These are phyloP conservation scores for Aspergillus fructus DNA, from an alignment of 2,329 filamentous ascomycete species.

Conservation along the genomic window DNA sequence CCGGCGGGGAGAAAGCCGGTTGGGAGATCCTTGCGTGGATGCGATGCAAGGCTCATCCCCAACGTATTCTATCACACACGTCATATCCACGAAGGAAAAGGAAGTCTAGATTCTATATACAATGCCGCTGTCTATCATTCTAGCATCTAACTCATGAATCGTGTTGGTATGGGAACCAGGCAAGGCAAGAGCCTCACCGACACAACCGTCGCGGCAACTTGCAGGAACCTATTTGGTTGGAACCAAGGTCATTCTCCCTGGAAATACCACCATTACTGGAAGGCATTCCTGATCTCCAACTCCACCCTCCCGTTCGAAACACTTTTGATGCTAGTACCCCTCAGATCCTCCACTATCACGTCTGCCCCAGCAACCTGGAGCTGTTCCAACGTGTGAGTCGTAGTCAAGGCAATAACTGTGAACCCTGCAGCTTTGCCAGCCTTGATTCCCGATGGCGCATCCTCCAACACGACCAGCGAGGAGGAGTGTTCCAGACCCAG, in stretches of 20 bases:
- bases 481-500: constrained; percentile 52
- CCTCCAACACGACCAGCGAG: constrained; percentile 76
- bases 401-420: constrained; percentile 78
- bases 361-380: constrained; percentile 76
- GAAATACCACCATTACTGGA: constrained; percentile 28
- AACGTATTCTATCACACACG: not conserved
- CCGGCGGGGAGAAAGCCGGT: not conserved
- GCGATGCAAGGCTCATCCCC: constrained; percentile 3
- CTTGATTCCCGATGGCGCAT: constrained; percentile 80
- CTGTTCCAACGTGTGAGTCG: constrained; percentile 74
- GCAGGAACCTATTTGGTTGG: not conserved
- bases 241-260: not conserved
- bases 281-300: constrained; percentile 66
- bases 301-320: constrained; percentile 59
- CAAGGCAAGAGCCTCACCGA: not conserved
- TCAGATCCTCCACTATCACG: constrained; percentile 80
- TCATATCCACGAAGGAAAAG: constrained; percentile 3
- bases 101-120: constrained; percentile 6
- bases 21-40: constrained; percentile 2
- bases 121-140: constrained; percentile 8
- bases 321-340: constrained; percentile 65
- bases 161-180: not conserved
- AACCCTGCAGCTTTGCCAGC: constrained; percentile 85
- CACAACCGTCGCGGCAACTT: not conserved
- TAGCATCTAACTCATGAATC: constrained; percentile 8